phyloP scores from a whole-genome alignment of 352 stramenopile species.

The Peronospora farinosa region DNA sequence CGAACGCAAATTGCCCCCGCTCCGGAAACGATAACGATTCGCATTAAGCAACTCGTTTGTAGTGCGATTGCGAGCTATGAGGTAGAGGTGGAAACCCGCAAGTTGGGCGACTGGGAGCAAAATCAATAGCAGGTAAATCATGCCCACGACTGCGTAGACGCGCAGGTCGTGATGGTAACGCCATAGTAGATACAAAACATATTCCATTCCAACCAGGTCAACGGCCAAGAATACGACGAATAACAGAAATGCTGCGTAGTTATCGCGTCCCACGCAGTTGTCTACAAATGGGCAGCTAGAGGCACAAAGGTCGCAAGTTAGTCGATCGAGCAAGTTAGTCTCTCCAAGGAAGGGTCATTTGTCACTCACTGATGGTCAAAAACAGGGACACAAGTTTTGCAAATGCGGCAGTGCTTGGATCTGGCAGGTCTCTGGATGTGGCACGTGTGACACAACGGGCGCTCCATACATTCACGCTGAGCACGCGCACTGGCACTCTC shows the following conservation, averaged over 20 bases:
- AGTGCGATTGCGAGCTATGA: constrained; percentile 64
- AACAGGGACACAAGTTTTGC: constrained; percentile 90
- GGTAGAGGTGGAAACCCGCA: constrained; percentile 65
- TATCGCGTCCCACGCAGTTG: constrained; percentile 97
- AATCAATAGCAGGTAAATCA: constrained; percentile 46
- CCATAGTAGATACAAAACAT: constrained; percentile 56
- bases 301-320: constrained; percentile 8
- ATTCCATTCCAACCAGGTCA: constrained; percentile 48
- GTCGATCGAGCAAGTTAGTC: constrained; percentile 1
- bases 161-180: constrained; percentile 31
- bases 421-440: constrained; percentile 67
- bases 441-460: constrained; percentile 78
- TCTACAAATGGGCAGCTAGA: constrained; percentile 94
- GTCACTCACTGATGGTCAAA: constrained; percentile 95
- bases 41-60: constrained; percentile 77
- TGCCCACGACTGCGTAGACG: constrained; percentile 23
- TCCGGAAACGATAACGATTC: constrained; percentile 54
- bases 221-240: constrained; percentile 49
- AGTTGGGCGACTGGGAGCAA: constrained; percentile 50
- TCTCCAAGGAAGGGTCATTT: not conserved
- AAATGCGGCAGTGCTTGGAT: constrained; percentile 88
- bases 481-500: constrained; percentile 18
- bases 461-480: constrained; percentile 38
- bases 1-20: constrained; percentile 26
- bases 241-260: constrained; percentile 89